Evolutionary conservation across 495 filamentous ascomycete species (phyloP).

Genomic region (Tuber umbilicatum): DNA sequence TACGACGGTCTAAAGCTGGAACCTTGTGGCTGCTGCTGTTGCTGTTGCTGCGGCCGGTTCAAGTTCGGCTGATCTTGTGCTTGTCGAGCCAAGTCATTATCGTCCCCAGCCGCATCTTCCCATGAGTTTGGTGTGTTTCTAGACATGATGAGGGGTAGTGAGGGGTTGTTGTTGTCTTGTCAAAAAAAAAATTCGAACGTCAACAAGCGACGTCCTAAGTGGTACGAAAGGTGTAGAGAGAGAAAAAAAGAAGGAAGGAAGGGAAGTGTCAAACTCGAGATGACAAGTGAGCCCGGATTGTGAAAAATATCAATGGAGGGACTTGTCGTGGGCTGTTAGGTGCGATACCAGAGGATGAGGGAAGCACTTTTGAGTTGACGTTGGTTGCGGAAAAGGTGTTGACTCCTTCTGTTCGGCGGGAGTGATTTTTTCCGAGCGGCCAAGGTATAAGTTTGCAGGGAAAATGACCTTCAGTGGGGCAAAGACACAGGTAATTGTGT

Average conservation of each 20-base stretch:
- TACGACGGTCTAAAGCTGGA: constrained; percentile 35
- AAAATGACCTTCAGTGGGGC: not conserved
- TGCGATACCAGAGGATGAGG: not conserved
- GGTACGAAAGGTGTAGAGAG: not conserved
- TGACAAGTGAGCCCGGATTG: not conserved
- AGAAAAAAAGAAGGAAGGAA: not conserved
- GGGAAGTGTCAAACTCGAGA: not conserved
- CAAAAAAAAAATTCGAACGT: not conserved
- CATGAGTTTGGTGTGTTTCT: constrained; percentile 74
- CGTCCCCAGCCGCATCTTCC: constrained; percentile 89
- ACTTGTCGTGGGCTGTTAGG: not conserved
- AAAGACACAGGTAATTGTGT: not conserved
- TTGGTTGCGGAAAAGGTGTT: not conserved
- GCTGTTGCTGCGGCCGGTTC: constrained; percentile 45
- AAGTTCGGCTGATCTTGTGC: constrained; percentile 69
- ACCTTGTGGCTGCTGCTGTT: constrained; percentile 46
- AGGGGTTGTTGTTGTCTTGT: constrained; percentile 28
- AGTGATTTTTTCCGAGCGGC: not conserved
- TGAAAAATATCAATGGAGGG: not conserved
- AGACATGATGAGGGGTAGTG: constrained; percentile 58
- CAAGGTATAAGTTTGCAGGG: not conserved
- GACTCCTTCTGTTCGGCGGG: not conserved
- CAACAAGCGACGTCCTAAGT: not conserved
- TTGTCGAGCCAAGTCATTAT: constrained; percentile 76
- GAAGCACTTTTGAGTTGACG: not conserved